These are phyloP conservation scores for Thermochaetoides thermophila DNA, from an alignment of 495 filamentous ascomycete genomes.

Conservation along the genomic window DNA sequence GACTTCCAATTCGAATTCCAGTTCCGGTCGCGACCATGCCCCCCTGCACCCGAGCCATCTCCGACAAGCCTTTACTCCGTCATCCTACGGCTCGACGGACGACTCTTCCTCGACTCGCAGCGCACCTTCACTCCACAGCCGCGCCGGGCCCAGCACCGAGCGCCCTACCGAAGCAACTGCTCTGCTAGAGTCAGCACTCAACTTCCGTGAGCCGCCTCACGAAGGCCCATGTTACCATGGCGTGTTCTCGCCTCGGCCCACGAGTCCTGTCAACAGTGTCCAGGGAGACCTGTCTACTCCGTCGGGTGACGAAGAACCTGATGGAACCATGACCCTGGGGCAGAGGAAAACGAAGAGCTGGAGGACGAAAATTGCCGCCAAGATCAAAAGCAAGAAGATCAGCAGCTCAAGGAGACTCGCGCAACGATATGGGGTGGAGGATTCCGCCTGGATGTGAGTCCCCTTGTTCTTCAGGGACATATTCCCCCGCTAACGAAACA, in stretches of 20 bases:
- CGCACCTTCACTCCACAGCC: background rate
- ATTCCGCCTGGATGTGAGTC: slow-evolving; percentile 41
- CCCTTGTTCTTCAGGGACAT: background rate
- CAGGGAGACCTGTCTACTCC: slow-evolving; percentile 12
- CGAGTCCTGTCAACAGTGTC: slow-evolving; percentile 32
- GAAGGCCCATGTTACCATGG: slow-evolving; percentile 53
- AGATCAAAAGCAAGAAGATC: slow-evolving; percentile 41
- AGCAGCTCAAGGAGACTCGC: slow-evolving; percentile 48
- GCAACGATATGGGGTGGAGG: slow-evolving; percentile 42
- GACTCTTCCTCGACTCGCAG: background rate
- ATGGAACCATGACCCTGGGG: slow-evolving; percentile 7
- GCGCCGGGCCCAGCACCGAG: slow-evolving; percentile 15
- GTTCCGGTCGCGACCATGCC: slow-evolving; percentile 15
- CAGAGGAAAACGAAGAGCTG: slow-evolving; percentile 16
- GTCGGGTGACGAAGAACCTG: slow-evolving; percentile 12
- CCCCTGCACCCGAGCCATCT: slow-evolving; percentile 29
- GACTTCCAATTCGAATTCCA: slow-evolving; percentile 5
- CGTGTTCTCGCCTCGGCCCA: slow-evolving; percentile 59
- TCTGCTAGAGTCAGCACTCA: slow-evolving; percentile 19
- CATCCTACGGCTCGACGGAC: slow-evolving; percentile 17
- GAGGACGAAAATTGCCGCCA: slow-evolving; percentile 20
- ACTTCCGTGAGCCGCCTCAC: slow-evolving; percentile 23
- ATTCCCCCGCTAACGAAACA: slow-evolving; percentile 20
- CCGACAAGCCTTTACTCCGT: slow-evolving; percentile 28
- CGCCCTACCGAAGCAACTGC: slow-evolving; percentile 27